Base-by-base conservation (phyloP, 306 rosid genomes). In the Calophaca sinica region DNA sequence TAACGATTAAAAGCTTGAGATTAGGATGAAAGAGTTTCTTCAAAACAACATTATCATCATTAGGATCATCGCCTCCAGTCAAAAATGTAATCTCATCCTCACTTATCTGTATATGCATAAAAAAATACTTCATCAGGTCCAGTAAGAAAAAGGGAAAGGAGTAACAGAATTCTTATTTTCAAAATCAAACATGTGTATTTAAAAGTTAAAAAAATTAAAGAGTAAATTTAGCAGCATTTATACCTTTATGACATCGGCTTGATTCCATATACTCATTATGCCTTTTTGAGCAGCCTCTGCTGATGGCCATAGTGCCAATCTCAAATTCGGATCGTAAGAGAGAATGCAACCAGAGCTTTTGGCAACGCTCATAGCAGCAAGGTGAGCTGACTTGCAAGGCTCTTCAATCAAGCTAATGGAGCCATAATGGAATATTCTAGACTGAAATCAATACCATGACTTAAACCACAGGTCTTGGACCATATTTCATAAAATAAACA, bases 351-450 rank as follows among this genome's bases (percentile, higher is more conserved):
- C 96, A 55, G 91, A 80, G n/a, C 65, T 80, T 80, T 81, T 91
- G 73, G 98, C 97, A 58, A 83, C 76, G 46, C 73, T 76, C 93
- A 94, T 77, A n/a, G 94, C 94, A 78, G 93, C 94, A 81, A 84
- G 87, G 64, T 94, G 98, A 64, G 94, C 83, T n/a, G 94, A 94
- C 76, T 80, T 86, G 81, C 86, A 80, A 15, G 98, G 98, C 38
- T 94, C 97, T 5, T 83, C 88, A 77, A 94, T 94, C 93, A 94
- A 89, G 87, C 97, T 94, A 74, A 94, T 94, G 54, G 98, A 94
- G 70, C 98, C 98, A 78, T 87, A 94, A 84, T 94, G 98, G 71
- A 94, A 89, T 45, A 91, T 86, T 59, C 64, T 79, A 29, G 94
- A 97, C 96, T 91, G 87, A 33, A 33, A 33, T 13, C 7, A 57